These are phyloP conservation scores for Millerozyma miso DNA, from an alignment of 805 yeast genomes.

Conservation along the genomic window DNA sequence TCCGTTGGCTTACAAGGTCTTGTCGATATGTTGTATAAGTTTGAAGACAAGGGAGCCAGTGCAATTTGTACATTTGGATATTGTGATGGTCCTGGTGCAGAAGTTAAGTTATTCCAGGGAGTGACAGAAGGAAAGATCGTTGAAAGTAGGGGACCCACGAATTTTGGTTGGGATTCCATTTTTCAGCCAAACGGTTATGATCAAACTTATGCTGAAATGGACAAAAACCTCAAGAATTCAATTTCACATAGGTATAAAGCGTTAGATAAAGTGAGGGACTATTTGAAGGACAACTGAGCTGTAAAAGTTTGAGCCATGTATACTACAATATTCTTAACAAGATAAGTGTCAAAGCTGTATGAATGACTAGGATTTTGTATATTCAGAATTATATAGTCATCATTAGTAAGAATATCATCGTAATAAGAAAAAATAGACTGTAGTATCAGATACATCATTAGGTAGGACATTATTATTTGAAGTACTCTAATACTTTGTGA, in stretches of 20 bases:
- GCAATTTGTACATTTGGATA: conserved; percentile 93
- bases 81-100: conserved; percentile 74
- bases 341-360: too few species aligned
- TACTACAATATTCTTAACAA: too few species aligned
- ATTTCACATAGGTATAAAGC: conserved; percentile 90
- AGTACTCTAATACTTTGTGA: conserved; percentile 38
- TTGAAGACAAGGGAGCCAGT: conserved; percentile 77
- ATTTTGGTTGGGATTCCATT: conserved; percentile 93
- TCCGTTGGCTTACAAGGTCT: conserved; percentile 72
- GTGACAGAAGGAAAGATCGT: conserved; percentile 79
- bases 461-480: not conserved
- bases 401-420: not conserved
- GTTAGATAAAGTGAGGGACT: conserved; percentile 63
- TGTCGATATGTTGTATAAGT: conserved; percentile 72
- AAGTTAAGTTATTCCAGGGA: conserved; percentile 81
- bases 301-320: not conserved
- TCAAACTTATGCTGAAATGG: conserved; percentile 83
- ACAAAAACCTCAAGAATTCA: conserved; percentile 64
- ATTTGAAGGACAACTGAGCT: conserved; percentile 24
- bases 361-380: not conserved
- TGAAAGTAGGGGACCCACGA: conserved; percentile 66
- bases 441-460: not conserved
- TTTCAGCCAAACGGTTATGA: conserved; percentile 77
- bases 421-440: not conserved
- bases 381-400: not conserved